A percentile compares a stretch with the other conserved stretches of the same genome.
phyloP scores from a whole-genome alignment of 2,329 filamentous ascomycete species.

The Raffaelea arxii region DNA sequence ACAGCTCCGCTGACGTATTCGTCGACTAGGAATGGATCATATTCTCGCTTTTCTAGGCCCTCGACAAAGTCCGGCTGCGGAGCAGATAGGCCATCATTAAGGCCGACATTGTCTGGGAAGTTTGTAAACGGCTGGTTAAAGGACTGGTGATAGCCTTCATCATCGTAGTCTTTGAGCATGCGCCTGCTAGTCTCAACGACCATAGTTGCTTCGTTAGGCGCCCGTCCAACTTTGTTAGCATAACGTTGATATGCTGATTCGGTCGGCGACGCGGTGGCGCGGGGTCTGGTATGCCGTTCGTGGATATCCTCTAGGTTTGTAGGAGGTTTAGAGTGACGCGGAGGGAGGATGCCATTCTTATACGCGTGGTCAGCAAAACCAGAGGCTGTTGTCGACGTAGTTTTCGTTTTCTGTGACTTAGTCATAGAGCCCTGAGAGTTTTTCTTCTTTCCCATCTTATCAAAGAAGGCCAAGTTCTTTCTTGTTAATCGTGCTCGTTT shows the following conservation, averaged over 20 bases:
- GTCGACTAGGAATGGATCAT: slow-evolving; percentile 8
- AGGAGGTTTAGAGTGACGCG: slow-evolving; percentile 11
- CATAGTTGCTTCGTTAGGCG: slow-evolving; percentile 13
- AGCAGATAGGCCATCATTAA: slow-evolving; percentile 18
- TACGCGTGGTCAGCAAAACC: slow-evolving; percentile 8
- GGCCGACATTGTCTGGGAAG: slow-evolving; percentile 17
- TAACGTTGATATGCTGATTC: slow-evolving; percentile 11
- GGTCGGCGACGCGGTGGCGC: slow-evolving; percentile 9
- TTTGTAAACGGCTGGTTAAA: slow-evolving; percentile 14
- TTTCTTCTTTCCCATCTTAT: slow-evolving; percentile 4
- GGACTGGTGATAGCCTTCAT: slow-evolving; percentile 4
- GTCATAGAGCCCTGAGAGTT: not conserved
- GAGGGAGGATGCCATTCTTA: slow-evolving; percentile 13
- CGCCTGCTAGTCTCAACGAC: slow-evolving; percentile 4
- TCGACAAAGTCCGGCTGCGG: slow-evolving; percentile 20
- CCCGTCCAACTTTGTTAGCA: slow-evolving; percentile 4
- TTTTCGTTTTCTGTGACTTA: slow-evolving; percentile 1
- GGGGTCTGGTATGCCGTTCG: slow-evolving; percentile 6
- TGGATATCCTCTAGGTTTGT: slow-evolving; percentile 11
- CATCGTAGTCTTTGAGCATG: slow-evolving; percentile 14
- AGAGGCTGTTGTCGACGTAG: slow-evolving; percentile 7
- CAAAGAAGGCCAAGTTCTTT: slow-evolving; percentile 5
- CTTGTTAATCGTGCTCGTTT: slow-evolving; percentile 5
- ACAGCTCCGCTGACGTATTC: slow-evolving; percentile 11
- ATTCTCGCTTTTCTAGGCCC: slow-evolving; percentile 13